Percentiles rank a stretch among this genome's conserved stretches.
These are phyloP conservation scores for Malania oleifera DNA, from an alignment of 164 flowering plant species.

Conservation along the genomic window DNA sequence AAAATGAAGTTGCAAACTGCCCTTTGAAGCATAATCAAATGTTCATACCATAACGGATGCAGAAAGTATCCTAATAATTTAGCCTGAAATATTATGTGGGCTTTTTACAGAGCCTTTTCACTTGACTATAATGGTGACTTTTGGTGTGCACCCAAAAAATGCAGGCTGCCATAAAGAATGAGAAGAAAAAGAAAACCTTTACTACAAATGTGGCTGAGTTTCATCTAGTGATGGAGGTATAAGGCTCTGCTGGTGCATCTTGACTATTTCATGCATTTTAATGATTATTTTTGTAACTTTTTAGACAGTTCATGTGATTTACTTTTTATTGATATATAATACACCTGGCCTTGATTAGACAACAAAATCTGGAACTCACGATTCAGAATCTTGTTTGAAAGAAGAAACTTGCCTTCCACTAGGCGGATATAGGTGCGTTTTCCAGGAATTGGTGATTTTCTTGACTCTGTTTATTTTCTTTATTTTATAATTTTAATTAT, in stretches of 20 bases:
- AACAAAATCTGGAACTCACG: conserved; percentile 74
- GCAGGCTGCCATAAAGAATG: conserved; percentile 59
- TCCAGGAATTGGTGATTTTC: neutral
- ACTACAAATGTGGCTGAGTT: conserved; percentile 70
- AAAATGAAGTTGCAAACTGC: no score
- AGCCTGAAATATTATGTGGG: no score
- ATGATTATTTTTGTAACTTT: neutral
- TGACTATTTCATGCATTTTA: neutral
- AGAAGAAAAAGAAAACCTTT: conserved; percentile 32
- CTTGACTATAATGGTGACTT: no score
- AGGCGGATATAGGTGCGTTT: conserved; percentile 93
- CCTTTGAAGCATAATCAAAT: no score
- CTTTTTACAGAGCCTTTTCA: neutral
- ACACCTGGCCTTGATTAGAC: conserved; percentile 42
- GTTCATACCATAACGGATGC: no score
- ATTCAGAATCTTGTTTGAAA: conserved; percentile 84
- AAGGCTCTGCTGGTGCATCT: neutral
- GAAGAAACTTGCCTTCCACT: conserved; percentile 85
- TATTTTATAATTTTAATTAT: neutral
- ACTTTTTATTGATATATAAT: neutral
- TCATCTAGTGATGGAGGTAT: conserved; percentile 95
- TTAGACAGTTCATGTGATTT: neutral
- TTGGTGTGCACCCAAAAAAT: no score
- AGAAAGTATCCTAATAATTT: no score
- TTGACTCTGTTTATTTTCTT: neutral